These are phyloP conservation scores for Euptelea pleiosperma DNA, from an alignment of 164 flowering plant genomes.

Conservation along the genomic window DNA sequence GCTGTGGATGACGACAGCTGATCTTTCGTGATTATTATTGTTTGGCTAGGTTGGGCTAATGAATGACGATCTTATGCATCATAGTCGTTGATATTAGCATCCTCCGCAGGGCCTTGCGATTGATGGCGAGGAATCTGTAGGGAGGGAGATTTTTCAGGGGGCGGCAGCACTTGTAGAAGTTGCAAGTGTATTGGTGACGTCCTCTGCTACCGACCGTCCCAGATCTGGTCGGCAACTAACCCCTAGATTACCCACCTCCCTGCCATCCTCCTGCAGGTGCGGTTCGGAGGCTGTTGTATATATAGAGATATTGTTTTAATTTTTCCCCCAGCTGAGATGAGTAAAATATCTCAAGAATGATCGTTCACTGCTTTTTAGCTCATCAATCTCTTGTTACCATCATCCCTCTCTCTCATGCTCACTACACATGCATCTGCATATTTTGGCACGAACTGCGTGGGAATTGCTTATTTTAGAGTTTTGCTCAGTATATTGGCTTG, in stretches of 20 bases:
- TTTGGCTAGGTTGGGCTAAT: conserved; percentile 15
- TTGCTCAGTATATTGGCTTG: too few species aligned
- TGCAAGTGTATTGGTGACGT: not conserved
- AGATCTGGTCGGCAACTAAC: conserved; percentile 29
- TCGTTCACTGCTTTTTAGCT: conserved; percentile 16
- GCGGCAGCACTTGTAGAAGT: not conserved
- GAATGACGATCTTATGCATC: conserved; percentile 6
- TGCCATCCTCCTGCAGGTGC: conserved; percentile 15
- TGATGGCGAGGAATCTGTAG: conserved; percentile 18
- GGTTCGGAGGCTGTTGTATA: conserved; percentile 59
- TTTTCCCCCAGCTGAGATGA: conserved; percentile 28
- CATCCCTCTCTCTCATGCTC: too few species aligned
- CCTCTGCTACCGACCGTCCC: conserved; percentile 1
- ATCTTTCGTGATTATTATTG: conserved; percentile 27
- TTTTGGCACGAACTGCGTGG: too few species aligned
- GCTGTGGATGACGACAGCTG: conserved; percentile 89
- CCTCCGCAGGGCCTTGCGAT: conserved; percentile 3
- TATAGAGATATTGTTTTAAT: conserved; percentile 37
- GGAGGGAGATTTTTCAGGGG: conserved; percentile 13
- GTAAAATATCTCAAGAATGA: conserved; percentile 33
- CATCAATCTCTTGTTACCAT: conserved; percentile 16
- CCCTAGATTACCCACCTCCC: conserved; percentile 15
- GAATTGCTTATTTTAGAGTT: too few species aligned
- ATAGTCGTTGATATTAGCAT: conserved; percentile 11
- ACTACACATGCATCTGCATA: too few species aligned